A percentile compares a stretch with the other conserved stretches of the same genome.
These are phyloP conservation scores for Cryptococcus neoformans DNA, from an alignment of 1,284 basidiomycete genomes.

Conservation along the genomic window DNA sequence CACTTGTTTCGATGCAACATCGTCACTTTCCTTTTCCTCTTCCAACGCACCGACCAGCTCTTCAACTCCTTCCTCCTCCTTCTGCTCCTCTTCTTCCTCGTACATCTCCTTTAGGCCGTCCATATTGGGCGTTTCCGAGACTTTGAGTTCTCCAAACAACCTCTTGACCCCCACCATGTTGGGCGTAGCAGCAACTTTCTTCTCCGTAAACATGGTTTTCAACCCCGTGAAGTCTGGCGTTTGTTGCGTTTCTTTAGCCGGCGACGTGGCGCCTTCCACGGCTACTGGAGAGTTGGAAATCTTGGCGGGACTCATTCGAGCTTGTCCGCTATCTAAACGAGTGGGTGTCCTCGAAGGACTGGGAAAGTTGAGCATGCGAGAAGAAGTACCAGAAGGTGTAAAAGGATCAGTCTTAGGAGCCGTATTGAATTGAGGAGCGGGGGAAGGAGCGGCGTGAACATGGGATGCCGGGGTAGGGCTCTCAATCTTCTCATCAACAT, in stretches of 20 bases:
- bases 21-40: slow-evolving; percentile 1
- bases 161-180: slow-evolving; percentile 19
- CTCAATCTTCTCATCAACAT: neutral
- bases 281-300: slow-evolving; percentile 5
- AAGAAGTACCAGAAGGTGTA: slow-evolving; percentile 17
- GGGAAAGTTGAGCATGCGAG: slow-evolving; percentile 22
- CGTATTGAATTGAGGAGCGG: neutral
- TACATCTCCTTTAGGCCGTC: slow-evolving; percentile 23
- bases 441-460: neutral
- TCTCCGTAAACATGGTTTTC: slow-evolving; percentile 22
- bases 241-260: slow-evolving; percentile 12
- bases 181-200: slow-evolving; percentile 15
- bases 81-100: slow-evolving; percentile 12
- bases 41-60: neutral
- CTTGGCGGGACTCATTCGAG: slow-evolving; percentile 2
- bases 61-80: neutral
- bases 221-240: slow-evolving; percentile 27
- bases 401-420: slow-evolving; percentile 4
- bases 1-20: neutral
- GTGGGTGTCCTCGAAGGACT: slow-evolving; percentile 16
- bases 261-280: slow-evolving; percentile 16
- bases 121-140: slow-evolving; percentile 20
- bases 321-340: slow-evolving; percentile 10
- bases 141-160: slow-evolving; percentile 23
- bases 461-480: neutral